A percentile compares a stretch with the other conserved stretches of the same genome.
phyloP scores from a whole-genome alignment of 345 rosid species.

The Euphorbia lathyris region DNA sequence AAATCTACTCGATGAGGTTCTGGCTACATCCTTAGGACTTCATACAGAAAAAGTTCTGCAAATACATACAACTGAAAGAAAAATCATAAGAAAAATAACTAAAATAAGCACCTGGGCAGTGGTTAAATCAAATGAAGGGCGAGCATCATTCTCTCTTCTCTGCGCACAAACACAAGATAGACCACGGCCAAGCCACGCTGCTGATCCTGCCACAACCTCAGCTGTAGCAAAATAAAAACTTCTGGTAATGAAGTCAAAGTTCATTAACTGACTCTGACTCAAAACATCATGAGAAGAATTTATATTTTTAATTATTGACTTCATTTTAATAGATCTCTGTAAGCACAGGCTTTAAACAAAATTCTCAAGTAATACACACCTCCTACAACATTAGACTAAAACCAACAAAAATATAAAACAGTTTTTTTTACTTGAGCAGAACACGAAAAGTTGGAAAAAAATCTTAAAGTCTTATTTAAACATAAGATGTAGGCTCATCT shows the following conservation, averaged over 20 bases:
- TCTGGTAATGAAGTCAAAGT: constrained; percentile 22
- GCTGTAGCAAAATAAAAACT: constrained; percentile 58
- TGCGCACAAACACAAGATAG: constrained; percentile 99
- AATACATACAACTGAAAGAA: background rate
- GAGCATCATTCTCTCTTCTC: constrained; percentile 74
- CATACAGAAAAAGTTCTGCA: background rate
- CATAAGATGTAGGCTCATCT: background rate
- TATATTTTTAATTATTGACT: background rate
- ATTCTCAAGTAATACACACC: background rate
- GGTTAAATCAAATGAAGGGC: constrained; percentile 94
- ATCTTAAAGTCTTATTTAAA: too few species aligned
- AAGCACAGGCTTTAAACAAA: background rate
- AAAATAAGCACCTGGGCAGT: constrained; percentile 66
- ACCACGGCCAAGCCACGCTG: constrained; percentile 98
- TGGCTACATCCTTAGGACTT: background rate
- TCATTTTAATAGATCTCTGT: background rate
- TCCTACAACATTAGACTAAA: background rate
- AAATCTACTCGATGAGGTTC: background rate
- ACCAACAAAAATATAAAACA: background rate
- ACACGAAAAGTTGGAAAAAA: background rate
- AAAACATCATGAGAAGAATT: constrained; percentile 11
- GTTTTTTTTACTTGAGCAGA: too few species aligned
- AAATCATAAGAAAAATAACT: background rate
- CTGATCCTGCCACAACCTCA: constrained; percentile 98
- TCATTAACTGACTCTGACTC: constrained; percentile 8